phyloP scores from a whole-genome alignment of 257 asterid species.

The Salvia hispanica region DNA sequence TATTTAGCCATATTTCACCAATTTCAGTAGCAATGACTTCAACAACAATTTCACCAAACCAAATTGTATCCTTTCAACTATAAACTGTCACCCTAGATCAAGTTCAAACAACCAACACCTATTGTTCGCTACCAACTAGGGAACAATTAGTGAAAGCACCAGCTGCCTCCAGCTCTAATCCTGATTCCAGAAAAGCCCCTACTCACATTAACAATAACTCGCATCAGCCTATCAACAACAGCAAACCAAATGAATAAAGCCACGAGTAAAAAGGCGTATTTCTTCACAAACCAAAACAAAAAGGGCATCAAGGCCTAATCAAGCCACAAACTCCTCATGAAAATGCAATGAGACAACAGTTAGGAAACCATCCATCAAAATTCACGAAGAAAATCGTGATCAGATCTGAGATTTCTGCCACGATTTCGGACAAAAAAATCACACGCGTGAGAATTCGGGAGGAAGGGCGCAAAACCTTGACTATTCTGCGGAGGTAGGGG shows the following conservation, averaged over 20 bases:
- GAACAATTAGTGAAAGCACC: not conserved
- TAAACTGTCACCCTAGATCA: too few relatives aligned
- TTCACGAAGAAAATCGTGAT: conserved; percentile 30
- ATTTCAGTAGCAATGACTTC: too few relatives aligned
- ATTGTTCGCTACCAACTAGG: not conserved
- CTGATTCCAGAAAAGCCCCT: not conserved
- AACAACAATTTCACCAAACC: too few relatives aligned
- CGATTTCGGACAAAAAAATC: conserved; percentile 13
- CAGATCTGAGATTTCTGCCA: conserved; percentile 41
- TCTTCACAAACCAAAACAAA: conserved; percentile 10
- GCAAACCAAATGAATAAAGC: conserved; percentile 22
- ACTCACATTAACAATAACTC: conserved; percentile 13
- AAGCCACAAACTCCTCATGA: conserved; percentile 16
- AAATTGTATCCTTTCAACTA: too few relatives aligned
- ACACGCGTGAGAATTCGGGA: conserved; percentile 4
- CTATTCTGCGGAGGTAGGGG: conserved; percentile 89
- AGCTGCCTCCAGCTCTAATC: conserved; percentile 27
- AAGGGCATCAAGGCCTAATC: conserved; percentile 17
- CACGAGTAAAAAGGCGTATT: conserved; percentile 8
- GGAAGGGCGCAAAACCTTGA: conserved; percentile 62
- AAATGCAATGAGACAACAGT: conserved; percentile 22
- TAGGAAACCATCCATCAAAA: conserved; percentile 10
- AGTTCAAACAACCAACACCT: not conserved
- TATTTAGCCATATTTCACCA: too few relatives aligned
- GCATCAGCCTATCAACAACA: not conserved